Percentiles rank a stretch among this genome's conserved stretches.
Conservation (phyloP, 768 basidiomycete genomes). For the Collybia sp. region DNA sequence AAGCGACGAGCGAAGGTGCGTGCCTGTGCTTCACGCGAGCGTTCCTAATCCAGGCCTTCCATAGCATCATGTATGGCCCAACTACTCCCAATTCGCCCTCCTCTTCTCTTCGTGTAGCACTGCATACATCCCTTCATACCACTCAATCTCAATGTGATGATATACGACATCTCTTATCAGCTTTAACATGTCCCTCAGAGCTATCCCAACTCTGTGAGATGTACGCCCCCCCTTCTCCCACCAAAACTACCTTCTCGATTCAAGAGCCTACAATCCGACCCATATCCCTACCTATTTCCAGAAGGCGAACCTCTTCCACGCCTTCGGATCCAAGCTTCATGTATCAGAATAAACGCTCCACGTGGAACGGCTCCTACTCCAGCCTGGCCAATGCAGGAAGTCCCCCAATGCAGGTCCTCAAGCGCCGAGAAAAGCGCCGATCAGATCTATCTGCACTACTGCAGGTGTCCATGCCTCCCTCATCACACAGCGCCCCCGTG, state of each 20-base stretch:
- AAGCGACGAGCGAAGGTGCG: slow-evolving; percentile 64
- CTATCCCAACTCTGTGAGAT: slow-evolving; percentile 80
- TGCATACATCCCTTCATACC: slow-evolving; percentile 69
- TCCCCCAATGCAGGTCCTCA: slow-evolving; percentile 37
- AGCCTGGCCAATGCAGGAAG: slow-evolving; percentile 44
- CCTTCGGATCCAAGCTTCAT: slow-evolving; percentile 15
- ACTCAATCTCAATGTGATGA: slow-evolving; percentile 81
- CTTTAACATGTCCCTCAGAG: slow-evolving; percentile 66
- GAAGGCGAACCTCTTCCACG: slow-evolving; percentile 21
- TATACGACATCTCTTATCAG: slow-evolving; percentile 72
- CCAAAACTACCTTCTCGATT: slow-evolving; percentile 22
- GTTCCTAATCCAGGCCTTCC: slow-evolving; percentile 3
- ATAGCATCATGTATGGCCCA: slow-evolving; percentile 29
- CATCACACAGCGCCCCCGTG: slow-evolving; percentile 35
- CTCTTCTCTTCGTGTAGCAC: slow-evolving; percentile 59
- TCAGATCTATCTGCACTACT: slow-evolving; percentile 51
- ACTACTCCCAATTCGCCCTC: slow-evolving; percentile 44
- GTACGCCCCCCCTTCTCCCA: slow-evolving; percentile 80
- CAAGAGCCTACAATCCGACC: slow-evolving; percentile 28
- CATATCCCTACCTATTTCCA: slow-evolving; percentile 35
- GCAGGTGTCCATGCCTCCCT: slow-evolving; percentile 16
- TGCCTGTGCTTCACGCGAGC: slow-evolving; percentile 2
- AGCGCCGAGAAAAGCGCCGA: slow-evolving; percentile 46
- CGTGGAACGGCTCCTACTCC: slow-evolving; percentile 71
- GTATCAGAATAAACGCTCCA: slow-evolving; percentile 50